Evolutionary conservation across 2,329 filamentous ascomycete genomes (phyloP).

Genomic region (Penicillium decumbens): DNA sequence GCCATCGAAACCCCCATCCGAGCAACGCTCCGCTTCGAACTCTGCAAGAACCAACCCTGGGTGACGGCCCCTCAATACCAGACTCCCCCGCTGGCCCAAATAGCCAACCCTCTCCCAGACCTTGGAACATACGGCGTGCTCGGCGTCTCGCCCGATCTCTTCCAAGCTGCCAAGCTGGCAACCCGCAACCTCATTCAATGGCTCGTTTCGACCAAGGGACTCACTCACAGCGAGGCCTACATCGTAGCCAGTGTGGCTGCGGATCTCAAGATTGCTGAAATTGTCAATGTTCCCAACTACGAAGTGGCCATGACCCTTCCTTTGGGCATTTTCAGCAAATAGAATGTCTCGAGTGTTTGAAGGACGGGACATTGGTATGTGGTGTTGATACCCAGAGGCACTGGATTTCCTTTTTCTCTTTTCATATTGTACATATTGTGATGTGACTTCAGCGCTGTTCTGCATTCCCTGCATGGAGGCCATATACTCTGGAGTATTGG

Average conservation of each 20-base stretch:
- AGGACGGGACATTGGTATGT: neutral
- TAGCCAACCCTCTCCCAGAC: slow-evolving; percentile 24
- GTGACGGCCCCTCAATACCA: slow-evolving; percentile 48
- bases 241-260: slow-evolving; percentile 51
- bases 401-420: slow-evolving; percentile 3
- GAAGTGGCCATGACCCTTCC: slow-evolving; percentile 50
- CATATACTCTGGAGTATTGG: neutral
- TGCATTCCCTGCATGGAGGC: neutral
- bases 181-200: slow-evolving; percentile 48
- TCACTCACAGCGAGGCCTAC: slow-evolving; percentile 49
- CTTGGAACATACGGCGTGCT: slow-evolving; percentile 47
- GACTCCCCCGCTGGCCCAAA: slow-evolving; percentile 30
- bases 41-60: slow-evolving; percentile 47
- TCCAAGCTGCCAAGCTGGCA: slow-evolving; percentile 49
- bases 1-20: slow-evolving; percentile 53
- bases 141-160: slow-evolving; percentile 47
- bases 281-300: slow-evolving; percentile 54
- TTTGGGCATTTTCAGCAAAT: slow-evolving; percentile 45
- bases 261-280: slow-evolving; percentile 50
- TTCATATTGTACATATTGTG: slow-evolving; percentile 7
- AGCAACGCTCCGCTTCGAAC: slow-evolving; percentile 47
- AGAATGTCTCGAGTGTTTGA: slow-evolving; percentile 58
- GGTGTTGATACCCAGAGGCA: slow-evolving; percentile 18
- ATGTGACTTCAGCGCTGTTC: slow-evolving; percentile 2
- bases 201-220: slow-evolving; percentile 46